Conservation (phyloP, 208 protist genomes). For the Angomonas deanei region DNA sequence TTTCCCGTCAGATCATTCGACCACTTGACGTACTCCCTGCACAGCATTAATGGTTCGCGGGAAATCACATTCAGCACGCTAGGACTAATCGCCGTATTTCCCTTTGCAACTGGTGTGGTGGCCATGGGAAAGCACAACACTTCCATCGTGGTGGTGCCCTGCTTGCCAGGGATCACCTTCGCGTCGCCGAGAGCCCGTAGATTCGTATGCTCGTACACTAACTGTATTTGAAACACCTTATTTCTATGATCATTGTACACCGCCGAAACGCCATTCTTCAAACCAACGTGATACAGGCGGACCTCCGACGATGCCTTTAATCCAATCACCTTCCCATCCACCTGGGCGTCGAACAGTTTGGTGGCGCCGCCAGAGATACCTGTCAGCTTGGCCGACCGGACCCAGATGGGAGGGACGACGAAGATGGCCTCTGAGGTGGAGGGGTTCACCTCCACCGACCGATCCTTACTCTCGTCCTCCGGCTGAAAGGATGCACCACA, state of each 20-base stretch:
- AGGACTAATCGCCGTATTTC: not conserved
- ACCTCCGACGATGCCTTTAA: slow-evolving; percentile 14
- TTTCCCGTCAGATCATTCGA: not conserved
- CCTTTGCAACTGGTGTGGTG: not conserved
- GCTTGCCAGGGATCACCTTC: too few species aligned
- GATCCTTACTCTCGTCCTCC: too few species aligned
- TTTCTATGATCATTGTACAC: not conserved
- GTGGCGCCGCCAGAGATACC: too few species aligned
- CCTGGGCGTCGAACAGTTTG: too few species aligned
- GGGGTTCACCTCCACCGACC: too few species aligned
- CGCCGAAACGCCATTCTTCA: not conserved
- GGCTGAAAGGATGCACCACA: too few species aligned
- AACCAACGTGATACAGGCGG: not conserved
- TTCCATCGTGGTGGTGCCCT: not conserved
- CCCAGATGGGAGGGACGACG: too few species aligned
- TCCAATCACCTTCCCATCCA: not conserved
- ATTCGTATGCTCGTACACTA: slow-evolving; percentile 5
- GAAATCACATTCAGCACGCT: not conserved
- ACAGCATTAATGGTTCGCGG: not conserved
- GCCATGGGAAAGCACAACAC: not conserved
- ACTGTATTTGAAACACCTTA: not conserved
- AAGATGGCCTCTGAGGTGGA: too few species aligned
- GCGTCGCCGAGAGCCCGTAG: slow-evolving; percentile 11
- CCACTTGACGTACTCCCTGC: not conserved
- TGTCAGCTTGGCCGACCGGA: too few species aligned